A percentile compares a stretch with the other conserved stretches of the same genome.
phyloP scores from a whole-genome alignment of 768 basidiomycete genomes.

The Chalciporus pseudorubinellus region DNA sequence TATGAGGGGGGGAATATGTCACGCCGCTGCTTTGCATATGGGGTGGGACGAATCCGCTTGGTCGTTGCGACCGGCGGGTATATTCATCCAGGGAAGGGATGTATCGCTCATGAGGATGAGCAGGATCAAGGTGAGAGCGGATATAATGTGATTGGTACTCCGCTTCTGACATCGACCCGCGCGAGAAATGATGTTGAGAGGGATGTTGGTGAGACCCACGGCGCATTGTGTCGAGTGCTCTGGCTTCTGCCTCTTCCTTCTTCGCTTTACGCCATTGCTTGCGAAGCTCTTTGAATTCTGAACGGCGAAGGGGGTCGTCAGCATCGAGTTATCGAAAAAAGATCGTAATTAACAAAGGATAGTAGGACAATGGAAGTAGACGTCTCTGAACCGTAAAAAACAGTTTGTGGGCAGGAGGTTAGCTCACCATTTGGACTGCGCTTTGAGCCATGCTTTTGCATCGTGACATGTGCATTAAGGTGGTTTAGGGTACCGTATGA shows the following conservation, averaged over 20 bases:
- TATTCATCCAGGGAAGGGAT: constrained; percentile 17
- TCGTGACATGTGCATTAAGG: constrained; percentile 96
- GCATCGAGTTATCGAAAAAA: neutral
- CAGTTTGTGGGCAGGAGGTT: neutral
- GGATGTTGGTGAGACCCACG: constrained; percentile 17
- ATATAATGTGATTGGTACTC: constrained; percentile 19
- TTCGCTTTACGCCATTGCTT: constrained; percentile 95
- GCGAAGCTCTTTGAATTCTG: constrained; percentile 97
- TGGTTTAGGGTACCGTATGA: constrained; percentile 95
- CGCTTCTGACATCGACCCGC: constrained; percentile 26
- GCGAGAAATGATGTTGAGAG: constrained; percentile 22
- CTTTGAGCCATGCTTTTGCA: constrained; percentile 94
- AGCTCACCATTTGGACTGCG: constrained; percentile 83
- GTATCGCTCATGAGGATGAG: constrained; percentile 26
- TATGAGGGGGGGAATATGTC: constrained; percentile 25
- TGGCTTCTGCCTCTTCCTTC: constrained; percentile 58
- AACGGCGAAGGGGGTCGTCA: constrained; percentile 15
- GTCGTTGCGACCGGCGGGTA: constrained; percentile 29
- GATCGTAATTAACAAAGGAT: neutral
- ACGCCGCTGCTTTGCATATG: constrained; percentile 14
- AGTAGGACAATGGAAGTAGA: neutral
- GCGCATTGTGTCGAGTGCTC: constrained; percentile 14
- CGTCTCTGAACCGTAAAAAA: constrained; percentile 3
- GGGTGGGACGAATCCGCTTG: constrained; percentile 18
- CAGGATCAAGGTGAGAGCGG: constrained; percentile 23